Conservation (phyloP, 2,329 filamentous ascomycete genomes). For the Aspergillus neotritici region DNA sequence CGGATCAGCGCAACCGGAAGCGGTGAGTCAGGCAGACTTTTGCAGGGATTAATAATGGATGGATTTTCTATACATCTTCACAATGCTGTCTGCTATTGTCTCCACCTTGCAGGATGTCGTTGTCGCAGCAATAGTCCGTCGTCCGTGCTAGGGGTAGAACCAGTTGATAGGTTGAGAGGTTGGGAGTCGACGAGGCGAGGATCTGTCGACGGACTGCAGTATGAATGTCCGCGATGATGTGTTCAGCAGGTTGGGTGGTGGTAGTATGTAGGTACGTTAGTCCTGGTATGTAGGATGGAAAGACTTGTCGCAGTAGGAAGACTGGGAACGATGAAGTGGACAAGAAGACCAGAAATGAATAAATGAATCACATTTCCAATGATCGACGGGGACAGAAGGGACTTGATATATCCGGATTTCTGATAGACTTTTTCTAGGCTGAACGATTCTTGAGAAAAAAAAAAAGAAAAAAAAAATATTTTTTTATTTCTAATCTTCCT, state of each 20-base stretch:
- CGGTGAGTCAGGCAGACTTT: slow-evolving; percentile 20
- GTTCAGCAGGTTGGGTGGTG: too few relatives aligned
- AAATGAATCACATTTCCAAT: slow-evolving; percentile 6
- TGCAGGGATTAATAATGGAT: slow-evolving; percentile 5
- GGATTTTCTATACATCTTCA: slow-evolving; percentile 1
- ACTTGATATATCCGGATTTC: slow-evolving; percentile 20
- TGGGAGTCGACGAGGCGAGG: too few relatives aligned
- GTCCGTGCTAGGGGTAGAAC: background rate
- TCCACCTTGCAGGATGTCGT: background rate
- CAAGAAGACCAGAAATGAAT: background rate
- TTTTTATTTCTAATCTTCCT: background rate
- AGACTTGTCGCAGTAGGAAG: slow-evolving; percentile 4
- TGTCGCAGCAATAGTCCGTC: background rate
- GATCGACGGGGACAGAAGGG: slow-evolving; percentile 5
- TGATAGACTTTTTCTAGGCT: slow-evolving; percentile 7
- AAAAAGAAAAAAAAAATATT: background rate
- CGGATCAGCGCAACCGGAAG: slow-evolving; percentile 13
- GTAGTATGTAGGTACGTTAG: too few relatives aligned
- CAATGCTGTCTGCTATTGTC: background rate
- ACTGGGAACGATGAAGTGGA: background rate
- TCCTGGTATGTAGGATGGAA: background rate
- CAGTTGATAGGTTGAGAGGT: too few relatives aligned
- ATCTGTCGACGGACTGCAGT: too few relatives aligned
- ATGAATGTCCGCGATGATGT: too few relatives aligned
- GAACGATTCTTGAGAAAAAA: slow-evolving; percentile 7